Conservation (phyloP, 768 basidiomycete species). For the Rhizopogon salebrosus region DNA sequence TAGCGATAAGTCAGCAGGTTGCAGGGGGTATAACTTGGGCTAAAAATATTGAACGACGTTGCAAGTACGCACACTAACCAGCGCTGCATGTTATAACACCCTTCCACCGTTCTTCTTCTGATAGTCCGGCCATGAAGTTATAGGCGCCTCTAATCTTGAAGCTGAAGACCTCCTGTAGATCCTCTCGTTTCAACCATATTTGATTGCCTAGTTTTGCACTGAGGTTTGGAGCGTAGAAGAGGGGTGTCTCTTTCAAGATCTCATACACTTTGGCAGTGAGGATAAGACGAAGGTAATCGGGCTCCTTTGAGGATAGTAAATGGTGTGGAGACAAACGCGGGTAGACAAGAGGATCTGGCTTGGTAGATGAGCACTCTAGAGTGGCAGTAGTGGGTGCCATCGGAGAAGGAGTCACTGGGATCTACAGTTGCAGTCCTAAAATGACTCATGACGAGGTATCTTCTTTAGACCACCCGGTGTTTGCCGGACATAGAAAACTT, state of each 20-base stretch:
- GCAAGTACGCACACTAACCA: conserved; percentile 68
- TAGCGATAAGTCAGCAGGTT: neutral
- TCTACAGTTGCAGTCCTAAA: neutral
- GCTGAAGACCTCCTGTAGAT: conserved; percentile 95
- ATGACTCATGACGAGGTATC: neutral
- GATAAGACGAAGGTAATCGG: conserved; percentile 86
- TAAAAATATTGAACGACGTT: conserved; percentile 5
- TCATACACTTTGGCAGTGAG: conserved; percentile 90
- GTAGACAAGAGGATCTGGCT: conserved; percentile 61
- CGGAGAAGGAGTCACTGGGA: neutral
- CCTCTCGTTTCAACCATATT: conserved; percentile 96
- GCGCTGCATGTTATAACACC: conserved; percentile 98
- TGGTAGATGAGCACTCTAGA: conserved; percentile 64
- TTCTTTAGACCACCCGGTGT: too few relatives aligned
- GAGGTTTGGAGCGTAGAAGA: conserved; percentile 81
- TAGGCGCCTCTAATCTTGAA: conserved; percentile 99
- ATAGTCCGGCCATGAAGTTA: conserved; percentile 93
- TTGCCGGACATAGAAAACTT: too few relatives aligned
- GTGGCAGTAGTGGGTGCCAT: conserved; percentile 38
- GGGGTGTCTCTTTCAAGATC: conserved; percentile 82
- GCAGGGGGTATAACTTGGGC: neutral
- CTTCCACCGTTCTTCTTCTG: conserved; percentile 90
- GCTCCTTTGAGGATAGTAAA: conserved; percentile 59
- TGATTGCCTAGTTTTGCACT: conserved; percentile 86
- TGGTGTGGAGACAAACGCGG: conserved; percentile 64